Conservation (phyloP, 2,329 filamentous ascomycete genomes). For the Amphichorda felina region DNA sequence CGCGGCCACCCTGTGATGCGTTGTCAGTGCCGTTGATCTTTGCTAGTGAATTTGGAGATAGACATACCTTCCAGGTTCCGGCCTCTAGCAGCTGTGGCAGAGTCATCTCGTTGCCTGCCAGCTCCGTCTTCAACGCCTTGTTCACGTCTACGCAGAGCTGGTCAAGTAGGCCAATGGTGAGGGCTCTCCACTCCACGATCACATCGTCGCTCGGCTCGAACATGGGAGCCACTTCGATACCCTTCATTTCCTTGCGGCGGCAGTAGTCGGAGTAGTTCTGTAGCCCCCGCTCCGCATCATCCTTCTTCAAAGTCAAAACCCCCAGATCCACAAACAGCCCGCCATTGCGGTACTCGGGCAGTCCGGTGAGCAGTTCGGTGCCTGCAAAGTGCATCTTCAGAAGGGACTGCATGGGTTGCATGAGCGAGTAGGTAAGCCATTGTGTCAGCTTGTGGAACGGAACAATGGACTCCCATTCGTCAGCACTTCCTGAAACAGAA, state of each 20-base stretch:
- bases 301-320: constrained; percentile 61
- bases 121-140: constrained; percentile 49
- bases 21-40: constrained; percentile 1
- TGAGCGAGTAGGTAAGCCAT: constrained; percentile 89
- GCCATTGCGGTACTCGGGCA: constrained; percentile 88
- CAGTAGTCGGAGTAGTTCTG: constrained; percentile 53
- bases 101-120: constrained; percentile 61
- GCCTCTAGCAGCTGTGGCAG: constrained; percentile 88
- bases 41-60: background rate
- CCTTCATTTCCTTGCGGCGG: constrained; percentile 55
- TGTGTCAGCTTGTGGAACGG: constrained; percentile 93
- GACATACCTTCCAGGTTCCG: constrained; percentile 87
- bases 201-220: constrained; percentile 49
- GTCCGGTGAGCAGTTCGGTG: constrained; percentile 69
- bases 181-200: constrained; percentile 54
- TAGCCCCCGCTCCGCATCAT: constrained; percentile 59
- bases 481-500: constrained; percentile 20
- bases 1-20: constrained; percentile 45
- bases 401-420: constrained; percentile 78
- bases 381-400: constrained; percentile 74
- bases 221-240: constrained; percentile 41
- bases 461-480: constrained; percentile 64
- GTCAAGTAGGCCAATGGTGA: constrained; percentile 50
- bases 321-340: constrained; percentile 80
- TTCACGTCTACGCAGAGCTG: constrained; percentile 37